Percentiles rank a stretch among this genome's conserved stretches.
Evolutionary conservation across 2,329 filamentous ascomycete species (phyloP).

Genomic region (Trichophyton schoenleinii): DNA sequence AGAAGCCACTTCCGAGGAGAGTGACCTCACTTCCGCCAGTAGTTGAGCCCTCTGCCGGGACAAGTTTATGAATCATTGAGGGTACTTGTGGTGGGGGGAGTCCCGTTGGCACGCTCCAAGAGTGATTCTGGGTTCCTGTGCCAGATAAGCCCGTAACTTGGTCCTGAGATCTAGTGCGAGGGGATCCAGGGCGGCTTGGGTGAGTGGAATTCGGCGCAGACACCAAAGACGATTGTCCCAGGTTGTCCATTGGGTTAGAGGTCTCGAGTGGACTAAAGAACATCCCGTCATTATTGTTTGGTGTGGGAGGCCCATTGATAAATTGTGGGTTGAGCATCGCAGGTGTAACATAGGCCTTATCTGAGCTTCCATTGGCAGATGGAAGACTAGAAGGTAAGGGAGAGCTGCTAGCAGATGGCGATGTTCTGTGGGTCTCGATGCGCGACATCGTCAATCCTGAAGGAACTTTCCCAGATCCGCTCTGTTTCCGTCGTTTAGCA

Average conservation of each 20-base stretch:
- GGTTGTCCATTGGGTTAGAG: slow-evolving; percentile 52
- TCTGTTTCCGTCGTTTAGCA: slow-evolving; percentile 73
- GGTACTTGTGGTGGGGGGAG: slow-evolving; percentile 41
- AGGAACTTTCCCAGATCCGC: slow-evolving; percentile 55
- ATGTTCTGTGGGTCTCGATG: slow-evolving; percentile 47
- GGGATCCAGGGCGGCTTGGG: slow-evolving; percentile 66
- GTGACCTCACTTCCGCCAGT: slow-evolving; percentile 80
- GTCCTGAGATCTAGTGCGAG: slow-evolving; percentile 35
- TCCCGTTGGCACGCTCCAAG: slow-evolving; percentile 41
- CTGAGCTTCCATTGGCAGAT: slow-evolving; percentile 26
- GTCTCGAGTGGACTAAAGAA: slow-evolving; percentile 47
- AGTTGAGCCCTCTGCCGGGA: slow-evolving; percentile 69
- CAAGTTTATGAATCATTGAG: slow-evolving; percentile 66
- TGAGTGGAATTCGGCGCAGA: slow-evolving; percentile 62
- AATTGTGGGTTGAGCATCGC: slow-evolving; percentile 37
- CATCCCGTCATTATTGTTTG: slow-evolving; percentile 49
- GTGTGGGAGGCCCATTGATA: slow-evolving; percentile 51
- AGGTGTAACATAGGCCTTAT: slow-evolving; percentile 37
- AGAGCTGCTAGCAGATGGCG: slow-evolving; percentile 31
- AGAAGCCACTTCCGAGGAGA: slow-evolving; percentile 68
- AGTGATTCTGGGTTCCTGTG: slow-evolving; percentile 37
- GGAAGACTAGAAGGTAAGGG: slow-evolving; percentile 30
- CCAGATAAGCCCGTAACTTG: slow-evolving; percentile 18
- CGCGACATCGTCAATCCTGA: slow-evolving; percentile 69
- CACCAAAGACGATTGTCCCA: slow-evolving; percentile 52